Conservation (phyloP, 192 early-diverging fungal genomes). For the Entomortierella chlamydospora region DNA sequence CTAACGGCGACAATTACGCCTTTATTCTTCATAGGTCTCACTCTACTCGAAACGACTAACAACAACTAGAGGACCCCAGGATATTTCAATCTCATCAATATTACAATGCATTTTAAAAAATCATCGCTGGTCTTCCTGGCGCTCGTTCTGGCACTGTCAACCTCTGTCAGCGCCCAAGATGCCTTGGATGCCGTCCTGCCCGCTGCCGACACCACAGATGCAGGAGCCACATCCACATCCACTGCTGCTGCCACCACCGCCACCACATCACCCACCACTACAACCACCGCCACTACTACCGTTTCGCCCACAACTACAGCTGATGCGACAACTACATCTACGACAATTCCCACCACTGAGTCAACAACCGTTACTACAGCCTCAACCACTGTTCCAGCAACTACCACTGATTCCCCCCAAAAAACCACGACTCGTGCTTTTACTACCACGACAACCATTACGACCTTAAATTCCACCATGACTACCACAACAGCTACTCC, state of each 20-base stretch:
- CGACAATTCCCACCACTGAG: no score
- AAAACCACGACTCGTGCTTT: no score
- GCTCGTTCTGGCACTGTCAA: conserved; percentile 1
- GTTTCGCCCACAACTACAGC: conserved; percentile 1
- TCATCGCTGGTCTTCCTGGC: conserved; percentile 21
- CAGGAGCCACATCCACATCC: background rate
- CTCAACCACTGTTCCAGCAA: no score
- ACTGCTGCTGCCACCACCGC: background rate
- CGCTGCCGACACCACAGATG: background rate
- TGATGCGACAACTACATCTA: no score
- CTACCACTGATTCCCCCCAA: no score
- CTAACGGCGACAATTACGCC: background rate
- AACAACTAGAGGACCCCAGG: no score
- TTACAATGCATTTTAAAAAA: conserved; percentile 22
- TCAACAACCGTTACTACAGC: no score
- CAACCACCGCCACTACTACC: background rate
- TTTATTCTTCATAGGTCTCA: background rate
- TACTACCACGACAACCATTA: no score
- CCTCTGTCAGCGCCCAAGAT: background rate
- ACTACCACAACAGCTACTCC: background rate
- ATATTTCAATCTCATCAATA: background rate
- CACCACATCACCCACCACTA: background rate
- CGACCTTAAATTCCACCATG: background rate
- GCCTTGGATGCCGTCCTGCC: background rate
- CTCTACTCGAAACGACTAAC: background rate